Evolutionary conservation across 805 yeast species (phyloP).

Genomic region (Candida tallmaniae): DNA sequence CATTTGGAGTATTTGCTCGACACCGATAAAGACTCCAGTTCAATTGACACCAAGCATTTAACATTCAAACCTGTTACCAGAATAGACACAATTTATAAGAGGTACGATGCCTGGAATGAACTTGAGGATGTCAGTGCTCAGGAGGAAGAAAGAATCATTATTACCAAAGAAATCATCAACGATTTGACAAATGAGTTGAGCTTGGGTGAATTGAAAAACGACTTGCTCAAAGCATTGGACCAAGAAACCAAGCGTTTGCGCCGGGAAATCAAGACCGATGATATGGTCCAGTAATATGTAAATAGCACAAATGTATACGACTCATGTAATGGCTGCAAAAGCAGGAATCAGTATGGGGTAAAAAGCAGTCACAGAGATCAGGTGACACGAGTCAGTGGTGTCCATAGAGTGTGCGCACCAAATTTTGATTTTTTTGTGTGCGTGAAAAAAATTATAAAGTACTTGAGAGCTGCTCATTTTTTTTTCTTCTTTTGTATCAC

Average conservation of each 20-base stretch:
- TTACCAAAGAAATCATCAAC: slow-evolving; percentile 45
- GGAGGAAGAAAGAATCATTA: slow-evolving; percentile 33
- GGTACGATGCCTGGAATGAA: slow-evolving; percentile 3
- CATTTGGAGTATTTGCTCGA: slow-evolving; percentile 59
- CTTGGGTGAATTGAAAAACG: slow-evolving; percentile 39
- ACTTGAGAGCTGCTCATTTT: slow-evolving; percentile 5
- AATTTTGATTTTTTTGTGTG: neutral
- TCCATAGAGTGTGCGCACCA: neutral
- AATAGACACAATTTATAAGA: slow-evolving; percentile 17
- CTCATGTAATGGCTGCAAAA: neutral
- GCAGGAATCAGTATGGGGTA: too few relatives aligned
- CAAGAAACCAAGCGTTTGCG: slow-evolving; percentile 44
- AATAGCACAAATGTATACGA: neutral
- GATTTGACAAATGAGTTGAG: slow-evolving; percentile 42
- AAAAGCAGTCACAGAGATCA: slow-evolving; percentile 6
- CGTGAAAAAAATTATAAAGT: slow-evolving; percentile 6
- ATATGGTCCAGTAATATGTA: slow-evolving; percentile 13
- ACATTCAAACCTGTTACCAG: slow-evolving; percentile 12
- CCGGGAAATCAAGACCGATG: slow-evolving; percentile 14
- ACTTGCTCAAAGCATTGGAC: slow-evolving; percentile 46
- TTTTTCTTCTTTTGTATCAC: slow-evolving; percentile 19
- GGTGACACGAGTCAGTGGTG: slow-evolving; percentile 3
- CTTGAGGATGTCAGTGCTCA: slow-evolving; percentile 10
- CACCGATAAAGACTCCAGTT: slow-evolving; percentile 1
- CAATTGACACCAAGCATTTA: slow-evolving; percentile 21